Evolutionary conservation across 257 asterid genomes (phyloP).

Genomic region (Fraxinus cuspidata): DNA sequence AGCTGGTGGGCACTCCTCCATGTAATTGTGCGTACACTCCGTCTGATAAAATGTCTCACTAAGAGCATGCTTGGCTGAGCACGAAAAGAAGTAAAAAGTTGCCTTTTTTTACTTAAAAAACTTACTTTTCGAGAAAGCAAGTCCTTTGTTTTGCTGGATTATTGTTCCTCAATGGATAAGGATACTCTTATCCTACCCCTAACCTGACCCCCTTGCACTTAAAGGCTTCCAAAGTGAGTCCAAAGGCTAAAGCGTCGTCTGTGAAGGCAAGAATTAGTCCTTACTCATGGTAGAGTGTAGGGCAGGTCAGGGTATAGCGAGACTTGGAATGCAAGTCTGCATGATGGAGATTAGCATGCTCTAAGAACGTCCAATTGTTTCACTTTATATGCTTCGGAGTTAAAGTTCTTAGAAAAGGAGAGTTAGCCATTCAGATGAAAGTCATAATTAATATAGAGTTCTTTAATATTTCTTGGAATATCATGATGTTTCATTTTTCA

Average conservation of each 20-base stretch:
- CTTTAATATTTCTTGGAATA: neutral
- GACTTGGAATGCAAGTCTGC: neutral
- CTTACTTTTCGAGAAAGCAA: neutral
- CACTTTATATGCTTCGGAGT: neutral
- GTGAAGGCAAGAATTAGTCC: conserved; percentile 12
- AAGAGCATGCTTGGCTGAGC: neutral
- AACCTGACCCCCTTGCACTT: neutral
- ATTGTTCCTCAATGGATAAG: neutral
- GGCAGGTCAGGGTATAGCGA: neutral
- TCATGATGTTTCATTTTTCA: neutral
- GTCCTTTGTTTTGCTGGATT: neutral
- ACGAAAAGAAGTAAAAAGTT: conserved; percentile 9
- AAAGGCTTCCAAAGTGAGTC: neutral
- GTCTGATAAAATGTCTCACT: conserved; percentile 1
- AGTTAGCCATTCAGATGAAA: neutral
- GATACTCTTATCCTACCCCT: neutral
- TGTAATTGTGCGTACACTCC: neutral
- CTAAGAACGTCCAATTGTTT: neutral
- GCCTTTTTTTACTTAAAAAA: too few species aligned
- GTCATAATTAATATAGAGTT: neutral
- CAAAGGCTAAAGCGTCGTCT: neutral
- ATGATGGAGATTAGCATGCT: neutral
- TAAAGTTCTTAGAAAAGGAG: neutral
- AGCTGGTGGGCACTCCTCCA: neutral
- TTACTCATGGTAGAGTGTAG: conserved; percentile 1